Evolutionary conservation across 768 basidiomycete genomes (phyloP).

Genomic region (Fomitopsis serialis): DNA sequence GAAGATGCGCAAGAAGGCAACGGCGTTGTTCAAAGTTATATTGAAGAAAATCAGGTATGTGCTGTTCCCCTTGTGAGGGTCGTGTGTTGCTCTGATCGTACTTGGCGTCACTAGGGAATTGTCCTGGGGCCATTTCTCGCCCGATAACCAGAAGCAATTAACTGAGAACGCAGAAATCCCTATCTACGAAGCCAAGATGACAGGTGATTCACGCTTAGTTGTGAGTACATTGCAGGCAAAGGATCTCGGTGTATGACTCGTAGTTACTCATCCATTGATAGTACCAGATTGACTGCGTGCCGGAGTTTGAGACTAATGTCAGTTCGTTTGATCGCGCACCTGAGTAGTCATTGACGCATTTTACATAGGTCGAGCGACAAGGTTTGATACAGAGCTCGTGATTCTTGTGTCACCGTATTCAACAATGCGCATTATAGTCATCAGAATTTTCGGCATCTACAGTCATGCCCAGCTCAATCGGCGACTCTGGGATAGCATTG

Average conservation of each 20-base stretch:
- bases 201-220: conserved; percentile 26
- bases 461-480: conserved; percentile 39
- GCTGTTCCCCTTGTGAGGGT: neutral
- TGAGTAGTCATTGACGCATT: neutral
- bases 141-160: conserved; percentile 60
- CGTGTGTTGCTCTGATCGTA: neutral
- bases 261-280: neutral
- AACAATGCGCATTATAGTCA: conserved; percentile 23
- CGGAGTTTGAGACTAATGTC: conserved; percentile 15
- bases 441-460: conserved; percentile 45
- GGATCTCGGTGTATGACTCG: too few relatives aligned
- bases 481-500: conserved; percentile 42
- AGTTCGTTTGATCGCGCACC: neutral
- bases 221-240: conserved; percentile 6
- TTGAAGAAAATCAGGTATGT: conserved; percentile 61
- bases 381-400: conserved; percentile 21
- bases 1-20: conserved; percentile 37
- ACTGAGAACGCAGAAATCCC: conserved; percentile 45
- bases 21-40: conserved; percentile 42
- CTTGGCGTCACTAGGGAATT: conserved; percentile 46
- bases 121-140: conserved; percentile 64
- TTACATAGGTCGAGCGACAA: conserved; percentile 31
- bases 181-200: conserved; percentile 66
- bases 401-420: neutral
- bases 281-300: conserved; percentile 18